These are phyloP conservation scores for Globisporangium middletonii DNA, from an alignment of 352 stramenopile species.

Conservation along the genomic window DNA sequence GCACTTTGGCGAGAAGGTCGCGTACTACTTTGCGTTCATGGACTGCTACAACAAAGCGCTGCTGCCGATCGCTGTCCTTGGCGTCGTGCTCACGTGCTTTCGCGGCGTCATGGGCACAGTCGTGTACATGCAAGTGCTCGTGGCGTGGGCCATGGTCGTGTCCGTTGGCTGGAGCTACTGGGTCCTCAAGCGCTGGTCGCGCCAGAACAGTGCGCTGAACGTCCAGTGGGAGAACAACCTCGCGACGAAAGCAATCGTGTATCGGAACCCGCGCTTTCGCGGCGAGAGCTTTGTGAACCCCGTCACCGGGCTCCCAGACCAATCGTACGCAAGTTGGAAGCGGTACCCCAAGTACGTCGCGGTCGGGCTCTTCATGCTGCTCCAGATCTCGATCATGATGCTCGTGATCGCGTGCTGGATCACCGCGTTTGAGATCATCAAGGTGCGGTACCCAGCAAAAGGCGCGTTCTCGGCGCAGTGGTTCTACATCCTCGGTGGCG, in stretches of 20 bases:
- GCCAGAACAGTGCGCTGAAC: constrained; percentile 70
- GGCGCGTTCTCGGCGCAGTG: constrained; percentile 72
- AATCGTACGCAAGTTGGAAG: constrained; percentile 73
- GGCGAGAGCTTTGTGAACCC: constrained; percentile 55
- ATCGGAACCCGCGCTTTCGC: constrained; percentile 66
- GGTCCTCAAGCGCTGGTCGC: constrained; percentile 74
- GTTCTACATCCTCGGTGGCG: constrained; percentile 74
- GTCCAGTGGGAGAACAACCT: constrained; percentile 66
- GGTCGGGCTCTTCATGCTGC: constrained; percentile 57
- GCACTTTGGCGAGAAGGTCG: constrained; percentile 82
- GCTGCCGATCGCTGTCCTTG: constrained; percentile 67
- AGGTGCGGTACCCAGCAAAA: constrained; percentile 60
- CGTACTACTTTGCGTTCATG: constrained; percentile 84
- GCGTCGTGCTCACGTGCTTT: constrained; percentile 61
- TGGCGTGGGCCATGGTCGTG: constrained; percentile 65
- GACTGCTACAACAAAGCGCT: constrained; percentile 86
- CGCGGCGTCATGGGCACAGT: constrained; percentile 51
- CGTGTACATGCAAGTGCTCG: constrained; percentile 81
- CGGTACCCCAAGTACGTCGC: constrained; percentile 68
- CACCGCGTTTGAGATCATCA: constrained; percentile 68
- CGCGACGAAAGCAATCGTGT: constrained; percentile 60
- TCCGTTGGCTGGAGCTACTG: constrained; percentile 81
- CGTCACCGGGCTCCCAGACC: constrained; percentile 50
- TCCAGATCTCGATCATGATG: constrained; percentile 86
- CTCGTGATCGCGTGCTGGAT: constrained; percentile 81